Evolutionary conservation across 192 early-diverging fungal genomes (phyloP), one percentile per base, ranked within the genome.

Genomic region (Coemansia sp.): DNA sequence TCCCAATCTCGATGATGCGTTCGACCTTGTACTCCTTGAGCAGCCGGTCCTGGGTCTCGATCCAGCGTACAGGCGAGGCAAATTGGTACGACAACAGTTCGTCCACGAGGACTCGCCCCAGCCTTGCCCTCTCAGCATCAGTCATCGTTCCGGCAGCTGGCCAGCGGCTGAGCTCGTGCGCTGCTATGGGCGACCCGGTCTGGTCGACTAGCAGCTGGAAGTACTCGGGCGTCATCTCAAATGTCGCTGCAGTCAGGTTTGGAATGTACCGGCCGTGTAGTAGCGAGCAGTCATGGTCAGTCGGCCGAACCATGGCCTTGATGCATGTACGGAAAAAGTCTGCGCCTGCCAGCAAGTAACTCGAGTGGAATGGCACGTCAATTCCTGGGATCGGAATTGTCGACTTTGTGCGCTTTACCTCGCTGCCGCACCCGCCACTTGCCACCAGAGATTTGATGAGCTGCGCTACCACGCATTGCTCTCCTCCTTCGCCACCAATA

Each of bases 331-430:
- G 92, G 94, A 98, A 96, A 56, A 91, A 91, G 36, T 86, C 83
- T 54, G 96, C 93, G 75, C 95, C 95, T 39, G 88, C 89, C 35
- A 94, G 73, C 77, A 98, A 84, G 87, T 94, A 94, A 68, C 85
- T 89, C 6, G 95, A 97, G 86, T 98, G 96, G 93, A 97, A 98
- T 27, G 96, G 96, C 59, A 98, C 93, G 74, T 98, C 96, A 62
- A 98, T 94, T 61, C 95, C 95, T 6, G 87, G 86, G 2, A 98
- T 80, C 56, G 95, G 95, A 38, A 96, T 93, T 6, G 96, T 97
- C 6, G 95, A 94, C 49, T 87, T 82, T 38, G 93, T 91, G 70
- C 94, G 91, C 57, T 88, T 86, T 31, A 90, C 88, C 37, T 83
- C 77, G 37, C 79, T 82, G 11, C 79, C 83, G 35, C 90, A 86